Evolutionary conservation across 2,329 filamentous ascomycete genomes (phyloP).

Genomic region (Pezizomycotina sp.): DNA sequence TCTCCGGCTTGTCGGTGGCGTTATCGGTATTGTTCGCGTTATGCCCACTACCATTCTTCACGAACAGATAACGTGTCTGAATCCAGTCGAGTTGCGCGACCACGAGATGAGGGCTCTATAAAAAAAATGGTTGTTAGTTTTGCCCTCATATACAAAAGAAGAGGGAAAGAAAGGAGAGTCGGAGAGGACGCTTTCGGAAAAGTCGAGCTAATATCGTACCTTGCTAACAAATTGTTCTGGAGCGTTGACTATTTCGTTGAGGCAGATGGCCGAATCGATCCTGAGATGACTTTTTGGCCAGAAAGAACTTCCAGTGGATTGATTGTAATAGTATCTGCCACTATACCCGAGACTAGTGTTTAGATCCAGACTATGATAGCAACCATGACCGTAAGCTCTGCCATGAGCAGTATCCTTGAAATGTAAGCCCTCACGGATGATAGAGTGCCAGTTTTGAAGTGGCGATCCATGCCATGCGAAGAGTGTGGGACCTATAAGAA

Average conservation of each 20-base stretch:
- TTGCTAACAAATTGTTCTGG: constrained; percentile 41
- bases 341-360: constrained; percentile 37
- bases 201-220: constrained; percentile 12
- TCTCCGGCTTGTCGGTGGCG: too few relatives aligned
- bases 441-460: constrained; percentile 72
- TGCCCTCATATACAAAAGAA: background rate
- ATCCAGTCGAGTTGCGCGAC: constrained; percentile 61
- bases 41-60: constrained; percentile 27
- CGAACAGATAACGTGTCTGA: constrained; percentile 71
- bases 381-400: constrained; percentile 57
- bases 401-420: constrained; percentile 48
- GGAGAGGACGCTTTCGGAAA: background rate
- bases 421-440: constrained; percentile 66
- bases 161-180: background rate
- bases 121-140: background rate
- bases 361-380: constrained; percentile 56
- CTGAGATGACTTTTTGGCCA: constrained; percentile 56
- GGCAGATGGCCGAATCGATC: constrained; percentile 44
- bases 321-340: constrained; percentile 28
- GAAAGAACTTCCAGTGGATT: background rate
- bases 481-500: constrained; percentile 44
- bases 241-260: constrained; percentile 74
- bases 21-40: too few relatives aligned
- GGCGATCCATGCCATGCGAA: constrained; percentile 77
- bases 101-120: constrained; percentile 38